phyloP scores from a whole-genome alignment of 305 asterid genomes.

The Fraxinus latifolia region DNA sequence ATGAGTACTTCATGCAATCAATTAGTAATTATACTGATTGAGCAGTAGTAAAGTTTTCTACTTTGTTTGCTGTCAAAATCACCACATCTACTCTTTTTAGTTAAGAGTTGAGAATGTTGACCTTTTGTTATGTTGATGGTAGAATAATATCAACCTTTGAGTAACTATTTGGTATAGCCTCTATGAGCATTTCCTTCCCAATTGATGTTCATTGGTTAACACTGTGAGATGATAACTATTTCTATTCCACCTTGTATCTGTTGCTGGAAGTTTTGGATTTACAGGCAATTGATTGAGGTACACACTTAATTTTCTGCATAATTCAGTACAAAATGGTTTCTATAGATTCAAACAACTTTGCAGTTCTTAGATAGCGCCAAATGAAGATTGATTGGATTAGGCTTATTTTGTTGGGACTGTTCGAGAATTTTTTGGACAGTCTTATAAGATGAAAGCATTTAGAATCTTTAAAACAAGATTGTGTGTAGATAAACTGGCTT shows the following conservation, averaged over 20 bases:
- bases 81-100: not conserved
- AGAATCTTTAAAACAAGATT: not conserved
- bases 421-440: not conserved
- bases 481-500: not conserved
- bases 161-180: not conserved
- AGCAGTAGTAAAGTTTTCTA: not conserved
- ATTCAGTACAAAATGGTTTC: not conserved
- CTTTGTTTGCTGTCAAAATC: not conserved
- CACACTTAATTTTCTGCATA: not conserved
- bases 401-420: not conserved
- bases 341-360: not conserved
- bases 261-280: not conserved
- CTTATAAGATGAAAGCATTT: not conserved
- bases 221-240: not conserved
- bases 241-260: not conserved
- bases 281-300: not conserved
- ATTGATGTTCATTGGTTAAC: not conserved
- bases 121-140: not conserved
- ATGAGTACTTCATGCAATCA: not conserved
- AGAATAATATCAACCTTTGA: not conserved
- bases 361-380: not conserved
- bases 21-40: not conserved
- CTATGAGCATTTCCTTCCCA: not conserved
- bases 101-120: not conserved
- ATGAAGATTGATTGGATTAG: not conserved